Conservation (phyloP, 345 rosid species). For the Luvunga scandens region DNA sequence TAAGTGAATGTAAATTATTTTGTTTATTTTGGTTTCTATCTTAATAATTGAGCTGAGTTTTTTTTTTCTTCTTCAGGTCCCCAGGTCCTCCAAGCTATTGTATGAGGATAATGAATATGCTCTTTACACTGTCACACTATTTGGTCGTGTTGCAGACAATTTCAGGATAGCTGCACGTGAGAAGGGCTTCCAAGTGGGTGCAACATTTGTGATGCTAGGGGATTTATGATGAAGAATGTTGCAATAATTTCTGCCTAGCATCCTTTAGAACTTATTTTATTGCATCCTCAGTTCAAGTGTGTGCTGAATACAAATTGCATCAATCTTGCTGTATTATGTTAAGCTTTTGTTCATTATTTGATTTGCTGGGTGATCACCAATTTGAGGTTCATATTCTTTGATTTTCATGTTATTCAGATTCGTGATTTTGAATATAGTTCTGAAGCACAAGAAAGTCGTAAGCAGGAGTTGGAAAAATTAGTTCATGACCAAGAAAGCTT, state of each 20-base stretch:
- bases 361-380: conserved; percentile 5
- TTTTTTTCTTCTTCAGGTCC: conserved; percentile 58
- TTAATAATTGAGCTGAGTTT: neutral
- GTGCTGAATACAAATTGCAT: neutral
- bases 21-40: neutral
- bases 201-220: neutral
- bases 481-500: conserved; percentile 73
- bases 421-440: conserved; percentile 90
- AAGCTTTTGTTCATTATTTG: neutral
- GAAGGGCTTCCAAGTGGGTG: conserved; percentile 89
- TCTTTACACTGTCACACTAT: conserved; percentile 82
- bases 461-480: conserved; percentile 78
- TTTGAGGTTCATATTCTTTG: neutral
- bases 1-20: neutral
- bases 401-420: conserved; percentile 45
- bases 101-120: conserved; percentile 98
- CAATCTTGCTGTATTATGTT: neutral
- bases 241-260: neutral
- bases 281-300: neutral
- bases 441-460: conserved; percentile 82
- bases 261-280: neutral
- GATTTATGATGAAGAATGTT: neutral
- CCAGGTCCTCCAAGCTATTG: conserved; percentile 91
- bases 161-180: conserved; percentile 78
- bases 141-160: conserved; percentile 91